A percentile compares a stretch with the other conserved stretches of the same genome.
These are phyloP conservation scores for Inga leiocalycina DNA, from an alignment of 306 rosid species.

Conservation along the genomic window DNA sequence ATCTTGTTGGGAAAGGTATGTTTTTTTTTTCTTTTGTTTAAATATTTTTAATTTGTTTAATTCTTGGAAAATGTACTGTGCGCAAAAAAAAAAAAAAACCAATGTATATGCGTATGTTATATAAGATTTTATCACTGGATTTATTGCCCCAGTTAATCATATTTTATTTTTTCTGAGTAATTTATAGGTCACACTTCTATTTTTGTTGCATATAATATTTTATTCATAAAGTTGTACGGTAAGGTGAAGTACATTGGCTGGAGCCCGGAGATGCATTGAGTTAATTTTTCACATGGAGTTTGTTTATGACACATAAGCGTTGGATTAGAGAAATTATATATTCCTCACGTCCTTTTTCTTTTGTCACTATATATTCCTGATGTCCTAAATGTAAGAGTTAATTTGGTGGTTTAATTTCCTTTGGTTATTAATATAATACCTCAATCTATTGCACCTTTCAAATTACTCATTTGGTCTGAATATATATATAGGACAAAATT, in stretches of 20 bases:
- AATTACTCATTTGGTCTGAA: too few species aligned
- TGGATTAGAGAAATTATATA: not conserved
- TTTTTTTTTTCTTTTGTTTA: not conserved
- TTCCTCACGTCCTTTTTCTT: too few species aligned
- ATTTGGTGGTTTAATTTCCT: too few species aligned
- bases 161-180: not conserved
- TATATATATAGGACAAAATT: too few species aligned
- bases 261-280: not conserved
- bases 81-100: not conserved
- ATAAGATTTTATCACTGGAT: not conserved
- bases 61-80: not conserved
- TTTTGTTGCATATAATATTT: not conserved
- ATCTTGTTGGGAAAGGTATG: not conserved
- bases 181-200: not conserved
- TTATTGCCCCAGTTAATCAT: not conserved
- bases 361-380: too few species aligned
- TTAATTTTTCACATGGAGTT: not conserved
- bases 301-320: not conserved
- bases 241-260: not conserved
- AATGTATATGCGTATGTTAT: not conserved
- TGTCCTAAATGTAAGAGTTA: too few species aligned
- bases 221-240: not conserved
- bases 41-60: not conserved
- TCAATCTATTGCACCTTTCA: too few species aligned
- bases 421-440: too few species aligned